A percentile compares a stretch with the other conserved stretches of the same genome.
These are phyloP conservation scores for Xylaria sp. DNA, from an alignment of 2,329 filamentous ascomycete genomes.

Conservation along the genomic window DNA sequence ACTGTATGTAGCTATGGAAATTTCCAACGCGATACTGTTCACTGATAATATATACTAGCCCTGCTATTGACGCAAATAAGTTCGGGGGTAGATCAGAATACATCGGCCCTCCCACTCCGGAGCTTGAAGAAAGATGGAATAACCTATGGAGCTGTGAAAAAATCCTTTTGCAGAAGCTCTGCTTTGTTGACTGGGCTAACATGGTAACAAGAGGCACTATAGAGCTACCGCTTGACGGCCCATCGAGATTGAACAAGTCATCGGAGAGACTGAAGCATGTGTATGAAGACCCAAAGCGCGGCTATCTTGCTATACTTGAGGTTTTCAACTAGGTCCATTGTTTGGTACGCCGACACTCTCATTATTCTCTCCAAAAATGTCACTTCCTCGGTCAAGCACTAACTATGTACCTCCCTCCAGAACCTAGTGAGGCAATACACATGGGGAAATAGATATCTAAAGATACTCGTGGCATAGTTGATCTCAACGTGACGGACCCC, in stretches of 20 bases:
- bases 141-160: constrained; percentile 19
- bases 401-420: not conserved
- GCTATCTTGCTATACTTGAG: constrained; percentile 26
- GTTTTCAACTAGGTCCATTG: constrained; percentile 31
- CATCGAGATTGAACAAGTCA: constrained; percentile 23
- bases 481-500: constrained; percentile 24
- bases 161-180: not conserved
- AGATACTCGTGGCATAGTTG: not conserved
- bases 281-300: constrained; percentile 3
- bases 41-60: constrained; percentile 8
- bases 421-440: constrained; percentile 27
- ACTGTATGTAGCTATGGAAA: constrained; percentile 4
- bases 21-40: not conserved
- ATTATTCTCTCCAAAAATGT: not conserved
- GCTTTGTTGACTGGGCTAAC: not conserved
- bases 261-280: constrained; percentile 18
- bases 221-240: constrained; percentile 9
- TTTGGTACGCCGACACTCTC: constrained; percentile 14
- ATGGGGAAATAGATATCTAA: constrained; percentile 9
- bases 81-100: constrained; percentile 16
- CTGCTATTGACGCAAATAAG: constrained; percentile 15
- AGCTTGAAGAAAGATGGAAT: constrained; percentile 23
- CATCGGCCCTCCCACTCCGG: constrained; percentile 12
- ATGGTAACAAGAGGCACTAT: constrained; percentile 8
- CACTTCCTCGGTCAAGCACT: not conserved